phyloP scores from a whole-genome alignment of 2,329 filamentous ascomycete genomes.

The Orbilia javanica region DNA sequence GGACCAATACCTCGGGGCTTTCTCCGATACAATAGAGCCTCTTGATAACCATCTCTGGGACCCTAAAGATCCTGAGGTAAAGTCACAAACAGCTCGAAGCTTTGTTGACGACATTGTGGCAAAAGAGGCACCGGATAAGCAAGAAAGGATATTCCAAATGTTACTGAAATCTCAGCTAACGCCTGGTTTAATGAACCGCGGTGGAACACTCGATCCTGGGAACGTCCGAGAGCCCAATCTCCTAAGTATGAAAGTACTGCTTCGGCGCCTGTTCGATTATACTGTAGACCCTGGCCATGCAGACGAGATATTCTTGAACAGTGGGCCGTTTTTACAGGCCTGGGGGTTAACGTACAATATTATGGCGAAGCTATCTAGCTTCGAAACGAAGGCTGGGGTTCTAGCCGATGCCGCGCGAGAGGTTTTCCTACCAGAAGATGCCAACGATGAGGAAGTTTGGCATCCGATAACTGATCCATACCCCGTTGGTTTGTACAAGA shows the following conservation, averaged over 20 bases:
- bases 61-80: background rate
- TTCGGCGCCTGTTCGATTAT: slow-evolving; percentile 25
- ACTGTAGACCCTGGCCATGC: background rate
- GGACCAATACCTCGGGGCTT: background rate
- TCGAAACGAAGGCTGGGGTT: background rate
- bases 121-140: background rate
- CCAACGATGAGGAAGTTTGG: background rate
- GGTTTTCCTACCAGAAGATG: background rate
- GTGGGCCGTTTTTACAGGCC: slow-evolving; percentile 8
- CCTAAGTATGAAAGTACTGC: background rate
- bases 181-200: slow-evolving; percentile 30
- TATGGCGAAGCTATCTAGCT: background rate
- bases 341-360: slow-evolving; percentile 10
- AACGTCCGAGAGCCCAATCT: background rate
- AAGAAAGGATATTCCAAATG: background rate
- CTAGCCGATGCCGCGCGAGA: background rate
- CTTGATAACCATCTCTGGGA: slow-evolving; percentile 19
- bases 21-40: background rate
- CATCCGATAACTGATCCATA: background rate
- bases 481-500: slow-evolving; percentile 4
- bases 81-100: background rate
- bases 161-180: background rate
- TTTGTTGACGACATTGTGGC: background rate
- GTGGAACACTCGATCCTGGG: slow-evolving; percentile 19
- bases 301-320: slow-evolving; percentile 22